Evolutionary conservation across 805 yeast species (phyloP).

Genomic region (Saccharomycopsis sp.): DNA sequence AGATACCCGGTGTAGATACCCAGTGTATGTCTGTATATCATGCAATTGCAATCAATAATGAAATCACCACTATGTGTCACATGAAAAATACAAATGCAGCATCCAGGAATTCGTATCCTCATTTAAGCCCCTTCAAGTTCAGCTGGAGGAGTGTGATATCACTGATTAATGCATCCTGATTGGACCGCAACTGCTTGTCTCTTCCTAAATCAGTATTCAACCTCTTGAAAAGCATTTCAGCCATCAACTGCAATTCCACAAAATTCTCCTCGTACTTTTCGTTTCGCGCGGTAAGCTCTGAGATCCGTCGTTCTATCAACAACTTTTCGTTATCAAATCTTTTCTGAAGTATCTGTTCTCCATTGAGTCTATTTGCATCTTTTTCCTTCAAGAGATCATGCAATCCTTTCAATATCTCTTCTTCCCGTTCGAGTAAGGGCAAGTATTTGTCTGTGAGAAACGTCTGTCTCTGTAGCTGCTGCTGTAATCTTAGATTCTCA

Average conservation of each 20-base stretch:
- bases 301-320: conserved; percentile 6
- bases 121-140: conserved; percentile 1
- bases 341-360: conserved; percentile 12
- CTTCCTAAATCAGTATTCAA: conserved; percentile 1
- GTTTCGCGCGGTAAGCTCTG: conserved; percentile 5
- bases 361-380: conserved; percentile 6
- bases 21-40: no score
- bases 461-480: conserved; percentile 19
- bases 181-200: background rate
- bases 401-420: conserved; percentile 20
- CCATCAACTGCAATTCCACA: conserved; percentile 7
- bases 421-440: conserved; percentile 19
- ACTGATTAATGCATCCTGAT: background rate
- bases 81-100: no score
- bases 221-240: background rate
- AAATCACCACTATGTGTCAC: no score
- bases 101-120: no score
- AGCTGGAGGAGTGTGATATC: conserved; percentile 3
- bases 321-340: conserved; percentile 5
- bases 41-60: no score
- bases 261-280: conserved; percentile 5
- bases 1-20: no score
- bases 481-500: conserved; percentile 15
- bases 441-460: conserved; percentile 16
- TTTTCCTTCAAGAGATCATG: conserved; percentile 19